Percentiles rank a stretch among this genome's conserved stretches.
Evolutionary conservation across 1,284 basidiomycete genomes (phyloP).

Genomic region (Papiliotrema terrestris): DNA sequence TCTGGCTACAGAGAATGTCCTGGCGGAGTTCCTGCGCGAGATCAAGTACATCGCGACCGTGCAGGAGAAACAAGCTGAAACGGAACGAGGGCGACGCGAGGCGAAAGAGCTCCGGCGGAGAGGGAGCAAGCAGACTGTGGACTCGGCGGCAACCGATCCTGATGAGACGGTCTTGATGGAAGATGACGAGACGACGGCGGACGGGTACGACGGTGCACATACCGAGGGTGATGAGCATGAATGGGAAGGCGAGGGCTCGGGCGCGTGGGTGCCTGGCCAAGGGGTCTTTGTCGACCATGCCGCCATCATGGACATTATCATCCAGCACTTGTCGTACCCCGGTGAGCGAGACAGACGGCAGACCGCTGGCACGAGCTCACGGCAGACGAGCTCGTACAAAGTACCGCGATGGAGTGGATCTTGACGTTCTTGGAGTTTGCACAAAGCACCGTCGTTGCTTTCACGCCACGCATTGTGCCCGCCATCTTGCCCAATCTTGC

Average conservation of each 20-base stretch:
- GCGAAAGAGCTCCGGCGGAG: conserved; percentile 14
- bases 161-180: conserved; percentile 28
- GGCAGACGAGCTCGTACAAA: conserved; percentile 83
- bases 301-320: conserved; percentile 88
- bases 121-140: conserved; percentile 48
- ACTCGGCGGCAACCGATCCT: conserved; percentile 44
- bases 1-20: conserved; percentile 82
- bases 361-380: background rate
- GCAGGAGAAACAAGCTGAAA: conserved; percentile 52
- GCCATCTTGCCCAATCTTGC: conserved; percentile 92
- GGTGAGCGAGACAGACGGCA: conserved; percentile 57
- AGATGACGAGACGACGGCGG: conserved; percentile 44
- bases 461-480: conserved; percentile 86
- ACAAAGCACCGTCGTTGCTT: conserved; percentile 87
- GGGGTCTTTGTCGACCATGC: conserved; percentile 87
- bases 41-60: conserved; percentile 79
- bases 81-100: conserved; percentile 17
- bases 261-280: conserved; percentile 87
- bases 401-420: conserved; percentile 85
- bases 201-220: background rate
- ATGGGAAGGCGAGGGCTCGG: conserved; percentile 44
- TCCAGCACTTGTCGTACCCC: conserved; percentile 80
- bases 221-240: conserved; percentile 21
- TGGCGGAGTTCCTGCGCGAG: conserved; percentile 90
- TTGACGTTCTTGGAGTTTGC: conserved; percentile 85